Base-by-base conservation (phyloP, 306 rosid genomes). In the Inga laurina region DNA sequence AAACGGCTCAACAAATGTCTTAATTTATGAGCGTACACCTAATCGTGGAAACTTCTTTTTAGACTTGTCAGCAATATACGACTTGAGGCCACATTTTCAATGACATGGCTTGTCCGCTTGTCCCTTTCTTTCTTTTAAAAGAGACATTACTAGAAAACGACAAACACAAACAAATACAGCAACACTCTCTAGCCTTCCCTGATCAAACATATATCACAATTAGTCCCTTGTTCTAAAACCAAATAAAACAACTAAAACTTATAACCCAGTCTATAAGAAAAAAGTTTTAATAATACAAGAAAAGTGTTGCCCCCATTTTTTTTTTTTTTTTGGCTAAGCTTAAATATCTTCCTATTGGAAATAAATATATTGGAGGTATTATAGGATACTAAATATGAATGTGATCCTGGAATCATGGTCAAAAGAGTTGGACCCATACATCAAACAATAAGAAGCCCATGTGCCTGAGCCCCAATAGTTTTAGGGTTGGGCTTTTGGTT, bases 21-120 rank as follows among this genome's bases (percentile, higher is more conserved):
- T 52, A 77, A 15, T 72, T 81, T 39, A 62, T 52, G 4, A 64
- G 12, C 41, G 64, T 48, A 30, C 66, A 77, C 80, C 59, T 30
- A 77, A 52, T 72, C 88, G 44, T 22, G 46, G n/a, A 21, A 81
- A 72, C 57, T 43, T 72, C 48, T 32, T 32, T 56, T 19, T 15
- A 51, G 43, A 46, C 37, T 21, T 8, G 2, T 10, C 75, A 70
- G 2, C 24, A 21, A 11, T 11, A 24, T 70, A 41, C 4, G 19
- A 8, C 5, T 57, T n/a, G 64, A 5, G 9, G 75, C 7, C 74
- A 69, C 74, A 21, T 69, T 69, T 39, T 69, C 16, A 35, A 34
- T 70, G 32, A 4, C 27, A 11, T 19, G 49, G 44, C 74, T 19
- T 16, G 30, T 37, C 30, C 49, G 46, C 1, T 35, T 16, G 15